Evolutionary conservation across 495 filamentous ascomycete species (phyloP).

Genomic region (Astrocystis sublimbata): DNA sequence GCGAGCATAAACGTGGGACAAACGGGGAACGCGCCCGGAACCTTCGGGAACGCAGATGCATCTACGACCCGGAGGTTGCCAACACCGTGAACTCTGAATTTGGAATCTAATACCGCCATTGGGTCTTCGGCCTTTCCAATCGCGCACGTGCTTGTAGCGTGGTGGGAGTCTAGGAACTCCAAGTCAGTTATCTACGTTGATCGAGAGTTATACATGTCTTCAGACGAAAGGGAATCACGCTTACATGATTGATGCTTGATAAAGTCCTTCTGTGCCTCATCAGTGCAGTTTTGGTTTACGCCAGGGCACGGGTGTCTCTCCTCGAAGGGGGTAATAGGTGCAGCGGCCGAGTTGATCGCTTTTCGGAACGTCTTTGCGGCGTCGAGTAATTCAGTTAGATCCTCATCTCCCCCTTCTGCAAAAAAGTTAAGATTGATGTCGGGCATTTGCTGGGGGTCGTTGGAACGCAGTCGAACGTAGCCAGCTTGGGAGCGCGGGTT

Average conservation of each 20-base stretch:
- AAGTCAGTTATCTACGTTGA: neutral
- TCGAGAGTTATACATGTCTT: neutral
- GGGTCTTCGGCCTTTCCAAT: conserved; percentile 51
- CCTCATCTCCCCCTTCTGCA: conserved; percentile 38
- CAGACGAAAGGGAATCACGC: neutral
- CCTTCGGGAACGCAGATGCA: conserved; percentile 52
- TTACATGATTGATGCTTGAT: conserved; percentile 48
- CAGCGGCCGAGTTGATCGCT: conserved; percentile 36
- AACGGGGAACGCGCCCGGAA: conserved; percentile 62
- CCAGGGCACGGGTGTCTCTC: conserved; percentile 48
- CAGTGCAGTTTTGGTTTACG: conserved; percentile 38
- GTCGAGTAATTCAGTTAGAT: conserved; percentile 52
- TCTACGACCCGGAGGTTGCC: conserved; percentile 56
- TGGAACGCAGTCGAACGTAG: conserved; percentile 48
- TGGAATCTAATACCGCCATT: conserved; percentile 53
- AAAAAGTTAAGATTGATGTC: conserved; percentile 61
- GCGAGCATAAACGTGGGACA: conserved; percentile 63
- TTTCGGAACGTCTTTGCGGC: conserved; percentile 51
- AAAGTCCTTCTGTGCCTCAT: conserved; percentile 41
- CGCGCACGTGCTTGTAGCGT: conserved; percentile 49
- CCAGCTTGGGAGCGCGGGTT: conserved; percentile 54
- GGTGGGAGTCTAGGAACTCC: conserved; percentile 45
- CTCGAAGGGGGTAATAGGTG: conserved; percentile 37
- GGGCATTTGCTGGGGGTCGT: conserved; percentile 55
- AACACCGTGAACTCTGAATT: conserved; percentile 53